Percentiles rank a stretch among this genome's conserved stretches.
Evolutionary conservation across 2,329 filamentous ascomycete species (phyloP).

Genomic region (Thielaviopsis punctulata): DNA sequence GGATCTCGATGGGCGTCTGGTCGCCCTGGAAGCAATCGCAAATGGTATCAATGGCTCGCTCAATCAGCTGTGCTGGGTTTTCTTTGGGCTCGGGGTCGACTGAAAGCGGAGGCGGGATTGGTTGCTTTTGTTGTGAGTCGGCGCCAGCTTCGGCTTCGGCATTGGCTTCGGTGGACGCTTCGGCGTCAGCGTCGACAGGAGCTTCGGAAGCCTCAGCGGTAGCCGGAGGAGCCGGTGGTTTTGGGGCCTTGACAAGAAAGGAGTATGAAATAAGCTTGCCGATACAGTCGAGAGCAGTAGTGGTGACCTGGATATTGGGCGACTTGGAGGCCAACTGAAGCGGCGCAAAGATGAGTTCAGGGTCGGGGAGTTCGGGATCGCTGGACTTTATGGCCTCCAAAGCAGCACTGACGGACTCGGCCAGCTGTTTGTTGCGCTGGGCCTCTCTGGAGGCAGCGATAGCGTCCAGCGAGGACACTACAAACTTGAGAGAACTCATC

Average conservation of each 20-base stretch:
- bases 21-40: constrained; percentile 98
- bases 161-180: not conserved
- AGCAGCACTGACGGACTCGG: constrained; percentile 65
- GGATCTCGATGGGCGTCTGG: constrained; percentile 76
- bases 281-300: constrained; percentile 87
- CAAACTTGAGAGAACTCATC: constrained; percentile 90
- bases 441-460: constrained; percentile 88
- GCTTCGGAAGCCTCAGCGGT: constrained; percentile 26
- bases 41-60: constrained; percentile 95
- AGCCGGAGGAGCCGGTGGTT: not conserved
- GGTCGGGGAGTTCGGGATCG: constrained; percentile 66
- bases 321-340: constrained; percentile 80
- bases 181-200: not conserved
- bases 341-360: constrained; percentile 81
- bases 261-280: constrained; percentile 98
- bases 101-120: constrained; percentile 16
- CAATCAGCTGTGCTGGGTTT: constrained; percentile 56
- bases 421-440: constrained; percentile 66
- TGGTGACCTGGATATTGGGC: constrained; percentile 68
- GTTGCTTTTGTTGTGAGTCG: not conserved
- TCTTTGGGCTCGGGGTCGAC: constrained; percentile 21
- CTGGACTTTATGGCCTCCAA: constrained; percentile 73
- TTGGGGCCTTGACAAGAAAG: constrained; percentile 49
- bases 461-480: constrained; percentile 79
- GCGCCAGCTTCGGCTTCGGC: constrained; percentile 20